Percentiles rank a stretch among this genome's conserved stretches.
These are phyloP conservation scores for Boehmeria nivea DNA, from an alignment of 306 rosid genomes.

Conservation along the genomic window DNA sequence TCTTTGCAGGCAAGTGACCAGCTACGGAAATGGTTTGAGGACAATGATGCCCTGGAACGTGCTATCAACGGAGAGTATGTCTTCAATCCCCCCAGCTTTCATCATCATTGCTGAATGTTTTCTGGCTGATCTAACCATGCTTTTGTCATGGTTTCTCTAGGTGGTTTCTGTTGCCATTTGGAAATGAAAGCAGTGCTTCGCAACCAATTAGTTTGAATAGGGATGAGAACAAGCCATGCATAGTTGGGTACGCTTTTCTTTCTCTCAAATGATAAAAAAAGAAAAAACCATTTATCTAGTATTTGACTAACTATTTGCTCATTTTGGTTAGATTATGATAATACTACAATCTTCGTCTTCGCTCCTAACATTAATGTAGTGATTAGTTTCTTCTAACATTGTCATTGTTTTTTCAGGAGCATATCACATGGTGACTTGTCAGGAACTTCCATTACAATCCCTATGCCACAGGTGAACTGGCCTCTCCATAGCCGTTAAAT, in stretches of 20 bases:
- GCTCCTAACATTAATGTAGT: no score
- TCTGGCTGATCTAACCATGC: not conserved
- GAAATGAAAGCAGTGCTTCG: slow-evolving; percentile 38
- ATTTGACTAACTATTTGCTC: no score
- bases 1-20: slow-evolving; percentile 66
- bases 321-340: no score
- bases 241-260: slow-evolving; percentile 53
- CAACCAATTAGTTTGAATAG: slow-evolving; percentile 51
- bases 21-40: slow-evolving; percentile 70
- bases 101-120: not conserved
- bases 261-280: not conserved
- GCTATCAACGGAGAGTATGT: slow-evolving; percentile 87
- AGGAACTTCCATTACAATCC: slow-evolving; percentile 42
- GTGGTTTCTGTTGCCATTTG: slow-evolving; percentile 70
- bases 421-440: slow-evolving; percentile 27
- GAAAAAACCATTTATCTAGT: no score
- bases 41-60: slow-evolving; percentile 89
- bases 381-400: slow-evolving; percentile 5
- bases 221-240: slow-evolving; percentile 55
- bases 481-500: no score
- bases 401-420: slow-evolving; percentile 42
- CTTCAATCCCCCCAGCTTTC: not conserved
- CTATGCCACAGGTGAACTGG: slow-evolving; percentile 55
- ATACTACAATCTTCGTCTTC: no score
- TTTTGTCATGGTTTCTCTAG: slow-evolving; percentile 18